These are phyloP conservation scores for Exophiala viscosa DNA, from an alignment of 2,329 filamentous ascomycete genomes.

Conservation along the genomic window DNA sequence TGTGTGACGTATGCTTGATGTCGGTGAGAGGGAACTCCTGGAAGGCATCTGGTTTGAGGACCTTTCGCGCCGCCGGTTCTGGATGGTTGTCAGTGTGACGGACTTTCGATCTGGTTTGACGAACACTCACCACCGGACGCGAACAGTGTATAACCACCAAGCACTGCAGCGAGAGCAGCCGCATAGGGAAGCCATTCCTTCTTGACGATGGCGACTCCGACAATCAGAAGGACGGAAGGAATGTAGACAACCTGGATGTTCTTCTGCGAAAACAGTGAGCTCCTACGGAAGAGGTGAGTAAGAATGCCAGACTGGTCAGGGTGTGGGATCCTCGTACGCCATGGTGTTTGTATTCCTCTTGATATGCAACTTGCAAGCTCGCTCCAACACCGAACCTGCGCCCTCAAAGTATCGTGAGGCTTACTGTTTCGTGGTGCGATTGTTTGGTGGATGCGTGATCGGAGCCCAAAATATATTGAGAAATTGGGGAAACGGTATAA, in stretches of 20 bases:
- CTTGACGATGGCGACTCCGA: conserved; percentile 75
- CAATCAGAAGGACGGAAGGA: conserved; percentile 71
- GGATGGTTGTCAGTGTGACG: conserved; percentile 1
- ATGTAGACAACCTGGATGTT: conserved; percentile 80
- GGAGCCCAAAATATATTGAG: conserved; percentile 11
- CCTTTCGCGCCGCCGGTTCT: conserved; percentile 67
- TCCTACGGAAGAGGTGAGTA: conserved; percentile 12
- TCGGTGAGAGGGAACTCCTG: conserved; percentile 90
- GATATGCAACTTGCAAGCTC: too few species aligned
- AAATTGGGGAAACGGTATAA: conserved; percentile 10
- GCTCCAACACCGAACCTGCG: background rate
- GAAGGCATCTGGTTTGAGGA: conserved; percentile 82
- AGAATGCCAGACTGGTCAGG: background rate
- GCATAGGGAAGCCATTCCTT: conserved; percentile 72
- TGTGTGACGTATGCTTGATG: conserved; percentile 95
- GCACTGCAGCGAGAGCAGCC: conserved; percentile 58
- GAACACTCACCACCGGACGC: conserved; percentile 53
- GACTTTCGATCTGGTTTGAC: background rate
- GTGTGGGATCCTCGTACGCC: conserved; percentile 2
- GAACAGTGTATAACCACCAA: conserved; percentile 70
- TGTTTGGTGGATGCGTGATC: background rate
- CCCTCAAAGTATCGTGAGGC: background rate
- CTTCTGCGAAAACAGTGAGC: conserved; percentile 36
- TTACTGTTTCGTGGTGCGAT: too few species aligned
- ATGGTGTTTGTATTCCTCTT: background rate